Evolutionary conservation across 2,329 filamentous ascomycete species (phyloP).

Genomic region (Neopestalotiopsis sp.): DNA sequence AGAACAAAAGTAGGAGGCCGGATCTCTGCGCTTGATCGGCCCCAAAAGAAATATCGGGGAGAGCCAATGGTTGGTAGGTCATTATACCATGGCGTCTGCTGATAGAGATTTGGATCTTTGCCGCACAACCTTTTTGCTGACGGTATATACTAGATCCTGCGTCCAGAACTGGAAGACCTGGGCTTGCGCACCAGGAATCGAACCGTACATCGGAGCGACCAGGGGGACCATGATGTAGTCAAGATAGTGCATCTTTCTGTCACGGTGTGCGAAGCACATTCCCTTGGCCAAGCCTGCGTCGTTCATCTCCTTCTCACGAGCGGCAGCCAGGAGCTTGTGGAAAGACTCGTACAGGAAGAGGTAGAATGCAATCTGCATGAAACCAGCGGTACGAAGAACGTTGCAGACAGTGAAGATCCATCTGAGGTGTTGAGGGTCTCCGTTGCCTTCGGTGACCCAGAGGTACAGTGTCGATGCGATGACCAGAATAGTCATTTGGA

Average conservation of each 20-base stretch:
- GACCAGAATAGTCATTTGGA: slow-evolving; percentile 70
- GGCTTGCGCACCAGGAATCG: slow-evolving; percentile 71
- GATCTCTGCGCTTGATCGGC: slow-evolving; percentile 20
- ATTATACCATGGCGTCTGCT: slow-evolving; percentile 52
- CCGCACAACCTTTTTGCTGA: slow-evolving; percentile 71
- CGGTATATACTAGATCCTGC: slow-evolving; percentile 70
- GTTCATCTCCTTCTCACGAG: slow-evolving; percentile 70
- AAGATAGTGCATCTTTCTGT: slow-evolving; percentile 58
- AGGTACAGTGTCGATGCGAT: slow-evolving; percentile 67
- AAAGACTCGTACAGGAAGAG: slow-evolving; percentile 72
- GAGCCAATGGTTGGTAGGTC: slow-evolving; percentile 25
- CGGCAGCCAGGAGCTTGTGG: slow-evolving; percentile 65
- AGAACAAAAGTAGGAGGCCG: slow-evolving; percentile 29
- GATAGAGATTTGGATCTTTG: slow-evolving; percentile 52
- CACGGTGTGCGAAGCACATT: slow-evolving; percentile 69
- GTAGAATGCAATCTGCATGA: slow-evolving; percentile 67
- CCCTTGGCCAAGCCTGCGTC: slow-evolving; percentile 67
- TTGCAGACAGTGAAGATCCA: slow-evolving; percentile 68
- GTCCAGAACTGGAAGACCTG: slow-evolving; percentile 75
- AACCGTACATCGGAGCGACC: slow-evolving; percentile 71
- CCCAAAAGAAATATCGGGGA: slow-evolving; percentile 27
- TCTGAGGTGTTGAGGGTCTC: slow-evolving; percentile 57
- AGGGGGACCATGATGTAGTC: slow-evolving; percentile 72
- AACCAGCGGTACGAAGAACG: slow-evolving; percentile 63
- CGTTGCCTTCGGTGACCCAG: slow-evolving; percentile 55